Conservation (phyloP, 2,329 filamentous ascomycete genomes). For the Penicillium sp. region DNA sequence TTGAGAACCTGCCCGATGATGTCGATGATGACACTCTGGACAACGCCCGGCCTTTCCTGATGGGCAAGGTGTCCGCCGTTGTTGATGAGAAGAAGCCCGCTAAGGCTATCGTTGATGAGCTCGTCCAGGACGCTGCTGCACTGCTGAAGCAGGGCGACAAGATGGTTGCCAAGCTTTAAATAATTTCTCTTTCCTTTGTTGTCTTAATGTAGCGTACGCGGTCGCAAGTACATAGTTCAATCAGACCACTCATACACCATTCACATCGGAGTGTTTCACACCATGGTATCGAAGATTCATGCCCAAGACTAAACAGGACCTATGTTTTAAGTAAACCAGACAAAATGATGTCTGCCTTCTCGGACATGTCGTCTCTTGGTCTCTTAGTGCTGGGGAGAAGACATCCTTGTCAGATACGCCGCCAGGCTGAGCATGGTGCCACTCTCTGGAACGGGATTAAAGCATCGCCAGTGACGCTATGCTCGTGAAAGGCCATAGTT, state of each 20-base stretch:
- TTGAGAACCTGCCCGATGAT: constrained; percentile 77
- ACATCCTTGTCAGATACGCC: too few relatives aligned
- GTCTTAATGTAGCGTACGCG: constrained; percentile 7
- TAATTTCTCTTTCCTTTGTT: constrained; percentile 16
- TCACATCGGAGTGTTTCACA: neutral
- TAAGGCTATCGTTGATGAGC: constrained; percentile 91
- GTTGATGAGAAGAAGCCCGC: constrained; percentile 91
- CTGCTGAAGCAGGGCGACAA: constrained; percentile 71
- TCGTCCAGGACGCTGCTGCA: constrained; percentile 78
- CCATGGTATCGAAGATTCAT: too few relatives aligned
- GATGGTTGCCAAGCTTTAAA: constrained; percentile 71
- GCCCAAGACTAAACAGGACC: too few relatives aligned
- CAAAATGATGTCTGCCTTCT: too few relatives aligned
- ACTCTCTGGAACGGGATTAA: too few relatives aligned
- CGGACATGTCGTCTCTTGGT: too few relatives aligned
- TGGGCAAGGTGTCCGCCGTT: constrained; percentile 96
- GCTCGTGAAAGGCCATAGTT: too few relatives aligned
- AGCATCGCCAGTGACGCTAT: too few relatives aligned
- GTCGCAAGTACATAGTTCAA: constrained; percentile 2
- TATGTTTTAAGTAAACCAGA: too few relatives aligned
- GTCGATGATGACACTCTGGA: constrained; percentile 87
- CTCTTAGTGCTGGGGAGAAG: too few relatives aligned
- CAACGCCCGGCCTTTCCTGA: constrained; percentile 86
- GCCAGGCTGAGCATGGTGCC: too few relatives aligned
- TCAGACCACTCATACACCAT: neutral